Evolutionary conservation across 805 yeast genomes (phyloP), one percentile per base, ranked within the genome.

Genomic region (Isabelozyma pseudorhagii): DNA sequence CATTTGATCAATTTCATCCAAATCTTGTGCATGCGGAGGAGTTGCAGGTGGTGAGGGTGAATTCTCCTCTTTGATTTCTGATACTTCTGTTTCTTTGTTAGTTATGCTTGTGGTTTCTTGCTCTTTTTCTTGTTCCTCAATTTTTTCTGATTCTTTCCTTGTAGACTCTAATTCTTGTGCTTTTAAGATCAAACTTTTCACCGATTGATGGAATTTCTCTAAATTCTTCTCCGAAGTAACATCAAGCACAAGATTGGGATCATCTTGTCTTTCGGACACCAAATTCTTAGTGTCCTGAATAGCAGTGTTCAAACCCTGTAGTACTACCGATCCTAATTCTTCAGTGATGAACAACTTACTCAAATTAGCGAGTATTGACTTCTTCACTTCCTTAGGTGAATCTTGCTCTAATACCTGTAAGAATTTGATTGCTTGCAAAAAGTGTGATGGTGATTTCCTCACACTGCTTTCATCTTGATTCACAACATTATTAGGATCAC

Each of bases 401-500:
- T 77, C 83, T 49, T 69, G 74, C 53, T 69, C 77, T 18, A 85
- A 67, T 0, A 79, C 72, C 28, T 74, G 75, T 44, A 88, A 59
- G 9, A 87, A 66, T 25, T 82, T 84, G 28, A 76, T 62, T 0
- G 81, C 80, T 53, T 85, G 80, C 55, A 74, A 75, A 3, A 84
- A 62, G 54, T 87, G 94, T 5, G 81, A 68, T 9, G 76, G 63
- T 40, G 81, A 79, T n/a, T 58, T 58, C 4, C 60, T 60, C 3
- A 74, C 65, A 1, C 69, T 77, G 2, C 69, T 79, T 5, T 72
- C 72, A 1, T 72, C 56, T 40, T 71, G 67, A 50, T 80, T 78
- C 3, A 83, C 89, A 8, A 85, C 68, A 54, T 83, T 80, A 42
- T 71, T 68, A 5, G 97, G 96, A 62, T 90, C 93, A 15, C 96